phyloP scores from a whole-genome alignment of 2,329 filamentous ascomycete species.

The Thielaviopsis punctulata region DNA sequence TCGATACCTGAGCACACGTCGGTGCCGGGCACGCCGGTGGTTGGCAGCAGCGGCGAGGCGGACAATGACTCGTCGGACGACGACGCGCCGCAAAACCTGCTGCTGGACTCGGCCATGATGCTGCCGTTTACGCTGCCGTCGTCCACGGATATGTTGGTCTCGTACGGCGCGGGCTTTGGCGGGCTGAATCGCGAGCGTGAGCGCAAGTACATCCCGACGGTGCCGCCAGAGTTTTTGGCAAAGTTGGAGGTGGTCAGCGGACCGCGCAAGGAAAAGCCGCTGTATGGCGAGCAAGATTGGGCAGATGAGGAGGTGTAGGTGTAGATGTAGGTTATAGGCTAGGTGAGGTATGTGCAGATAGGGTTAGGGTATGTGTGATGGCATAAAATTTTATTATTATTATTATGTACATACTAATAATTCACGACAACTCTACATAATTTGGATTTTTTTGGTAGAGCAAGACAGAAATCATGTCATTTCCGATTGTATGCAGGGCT shows the following conservation, averaged over 20 bases:
- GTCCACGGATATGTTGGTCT: constrained; percentile 92
- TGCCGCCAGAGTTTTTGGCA: constrained; percentile 81
- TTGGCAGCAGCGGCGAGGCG: constrained; percentile 1
- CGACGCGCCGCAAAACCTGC: constrained; percentile 52
- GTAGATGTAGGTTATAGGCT: not conserved
- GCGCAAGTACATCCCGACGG: constrained; percentile 86
- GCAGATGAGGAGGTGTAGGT: constrained; percentile 43
- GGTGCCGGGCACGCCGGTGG: constrained; percentile 4
- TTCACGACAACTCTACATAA: not conserved
- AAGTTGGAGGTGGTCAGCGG: constrained; percentile 52
- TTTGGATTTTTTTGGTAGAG: no score
- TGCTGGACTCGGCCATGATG: constrained; percentile 80
- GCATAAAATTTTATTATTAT: not conserved
- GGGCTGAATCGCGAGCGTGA: constrained; percentile 82
- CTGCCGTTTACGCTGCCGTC: constrained; percentile 90
- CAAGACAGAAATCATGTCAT: no score
- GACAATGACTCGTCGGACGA: constrained; percentile 29
- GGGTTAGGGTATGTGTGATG: not conserved
- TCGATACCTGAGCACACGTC: constrained; percentile 14
- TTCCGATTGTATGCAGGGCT: no score
- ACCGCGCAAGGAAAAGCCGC: constrained; percentile 29
- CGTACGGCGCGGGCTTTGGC: constrained; percentile 86
- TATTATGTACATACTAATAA: not conserved
- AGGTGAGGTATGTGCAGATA: not conserved
- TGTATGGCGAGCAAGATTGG: constrained; percentile 49